phyloP scores from a whole-genome alignment of 2,329 filamentous ascomycete genomes.

The Colletotrichum euphorbiae region DNA sequence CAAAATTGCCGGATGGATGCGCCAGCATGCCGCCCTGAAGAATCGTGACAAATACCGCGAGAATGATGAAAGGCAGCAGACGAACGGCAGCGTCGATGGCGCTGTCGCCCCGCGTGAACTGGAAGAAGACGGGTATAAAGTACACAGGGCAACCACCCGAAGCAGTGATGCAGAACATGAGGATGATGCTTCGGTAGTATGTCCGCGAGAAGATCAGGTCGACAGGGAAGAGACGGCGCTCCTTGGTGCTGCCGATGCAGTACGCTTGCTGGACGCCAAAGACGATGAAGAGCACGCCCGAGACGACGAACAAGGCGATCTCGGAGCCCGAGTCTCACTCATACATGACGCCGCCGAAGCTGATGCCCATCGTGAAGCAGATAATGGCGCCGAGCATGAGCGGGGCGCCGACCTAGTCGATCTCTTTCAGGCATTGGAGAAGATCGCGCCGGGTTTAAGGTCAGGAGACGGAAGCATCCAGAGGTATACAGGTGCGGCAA shows the following conservation, averaged over 20 bases:
- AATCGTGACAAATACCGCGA: conserved; percentile 48
- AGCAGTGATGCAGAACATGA: conserved; percentile 26
- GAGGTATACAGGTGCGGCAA: conserved; percentile 46
- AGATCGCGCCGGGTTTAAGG: conserved; percentile 41
- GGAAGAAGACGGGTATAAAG: conserved; percentile 63
- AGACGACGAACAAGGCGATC: conserved; percentile 59
- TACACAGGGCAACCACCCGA: conserved; percentile 49
- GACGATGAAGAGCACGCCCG: conserved; percentile 53
- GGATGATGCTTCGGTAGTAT: conserved; percentile 34
- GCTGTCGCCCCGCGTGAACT: conserved; percentile 56
- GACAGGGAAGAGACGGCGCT: conserved; percentile 57
- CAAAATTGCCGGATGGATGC: conserved; percentile 42
- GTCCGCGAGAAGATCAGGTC: conserved; percentile 53
- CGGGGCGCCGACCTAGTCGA: conserved; percentile 60
- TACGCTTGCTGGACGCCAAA: conserved; percentile 60
- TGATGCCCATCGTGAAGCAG: conserved; percentile 59
- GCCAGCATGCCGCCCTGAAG: conserved; percentile 42
- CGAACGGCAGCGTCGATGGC: conserved; percentile 54
- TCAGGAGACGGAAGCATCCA: conserved; percentile 45
- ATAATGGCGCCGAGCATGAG: conserved; percentile 57
- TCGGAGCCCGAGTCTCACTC: conserved; percentile 57
- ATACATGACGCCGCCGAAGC: conserved; percentile 62
- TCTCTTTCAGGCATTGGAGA: conserved; percentile 46
- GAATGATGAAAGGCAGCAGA: conserved; percentile 54
- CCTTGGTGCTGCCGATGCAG: conserved; percentile 52